phyloP scores from a whole-genome alignment of 768 basidiomycete genomes.

The Paxillus involutus region DNA sequence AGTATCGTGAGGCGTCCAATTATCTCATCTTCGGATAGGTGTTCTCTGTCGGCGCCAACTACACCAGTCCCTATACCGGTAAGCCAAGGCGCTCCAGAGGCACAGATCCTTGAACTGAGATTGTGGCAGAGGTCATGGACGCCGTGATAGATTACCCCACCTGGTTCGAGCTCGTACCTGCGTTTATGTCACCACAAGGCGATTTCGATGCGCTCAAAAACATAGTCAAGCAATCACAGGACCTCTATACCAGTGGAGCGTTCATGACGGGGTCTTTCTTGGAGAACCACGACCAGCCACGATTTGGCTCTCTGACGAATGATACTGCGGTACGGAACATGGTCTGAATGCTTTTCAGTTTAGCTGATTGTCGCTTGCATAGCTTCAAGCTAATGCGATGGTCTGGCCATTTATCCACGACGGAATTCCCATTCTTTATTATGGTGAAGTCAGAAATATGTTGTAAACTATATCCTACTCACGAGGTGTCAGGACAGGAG shows the following conservation, averaged over 20 bases:
- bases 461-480: not conserved
- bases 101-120: not conserved
- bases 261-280: slow-evolving; percentile 48
- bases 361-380: not conserved
- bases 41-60: slow-evolving; percentile 39
- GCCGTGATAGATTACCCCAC: slow-evolving; percentile 51
- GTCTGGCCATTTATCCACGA: slow-evolving; percentile 51
- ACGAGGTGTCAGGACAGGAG: slow-evolving; percentile 40
- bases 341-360: too few relatives aligned
- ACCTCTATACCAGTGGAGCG: slow-evolving; percentile 37
- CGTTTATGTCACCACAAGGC: slow-evolving; percentile 36
- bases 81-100: slow-evolving; percentile 7
- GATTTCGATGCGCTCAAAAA: slow-evolving; percentile 32
- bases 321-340: slow-evolving; percentile 39
- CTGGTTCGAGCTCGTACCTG: slow-evolving; percentile 43
- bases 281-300: slow-evolving; percentile 56
- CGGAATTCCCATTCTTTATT: slow-evolving; percentile 52
- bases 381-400: slow-evolving; percentile 48
- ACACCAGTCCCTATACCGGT: slow-evolving; percentile 43
- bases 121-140: slow-evolving; percentile 38
- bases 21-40: slow-evolving; percentile 31
- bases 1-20: slow-evolving; percentile 40
- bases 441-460: slow-evolving; percentile 30
- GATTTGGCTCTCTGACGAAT: slow-evolving; percentile 42
- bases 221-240: slow-evolving; percentile 31